phyloP scores from a whole-genome alignment of 768 basidiomycete species.

The Rhodotorula graminis region DNA sequence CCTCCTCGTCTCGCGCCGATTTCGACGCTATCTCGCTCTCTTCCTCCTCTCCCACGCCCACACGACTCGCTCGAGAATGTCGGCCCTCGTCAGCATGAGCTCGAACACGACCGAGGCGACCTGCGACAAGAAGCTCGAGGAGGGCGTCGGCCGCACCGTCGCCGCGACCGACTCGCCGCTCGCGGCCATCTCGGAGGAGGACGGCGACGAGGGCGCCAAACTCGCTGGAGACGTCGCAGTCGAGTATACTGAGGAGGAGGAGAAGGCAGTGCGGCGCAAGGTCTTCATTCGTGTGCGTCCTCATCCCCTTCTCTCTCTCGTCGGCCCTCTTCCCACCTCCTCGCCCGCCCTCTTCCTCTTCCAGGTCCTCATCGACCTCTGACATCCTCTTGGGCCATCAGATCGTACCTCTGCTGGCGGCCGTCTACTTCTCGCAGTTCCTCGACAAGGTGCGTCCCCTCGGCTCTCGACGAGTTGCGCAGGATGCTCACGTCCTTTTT shows the following conservation, averaged over 20 bases:
- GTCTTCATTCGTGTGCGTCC: constrained; percentile 9
- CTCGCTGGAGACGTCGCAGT: constrained; percentile 4
- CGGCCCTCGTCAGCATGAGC: not conserved
- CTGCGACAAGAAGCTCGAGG: constrained; percentile 19
- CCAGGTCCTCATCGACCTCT: too few relatives aligned
- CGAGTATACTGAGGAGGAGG: constrained; percentile 15
- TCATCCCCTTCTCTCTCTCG: not conserved
- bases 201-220: constrained; percentile 18
- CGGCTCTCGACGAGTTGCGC: not conserved
- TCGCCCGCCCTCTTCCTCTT: not conserved
- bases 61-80: not conserved
- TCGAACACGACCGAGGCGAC: constrained; percentile 1
- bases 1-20: not conserved
- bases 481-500: too few relatives aligned
- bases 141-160: not conserved
- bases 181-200: constrained; percentile 1
- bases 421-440: constrained; percentile 48
- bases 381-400: not conserved
- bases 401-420: constrained; percentile 14
- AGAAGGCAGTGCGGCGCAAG: constrained; percentile 25
- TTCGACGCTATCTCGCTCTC: not conserved
- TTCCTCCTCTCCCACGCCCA: not conserved
- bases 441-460: constrained; percentile 55
- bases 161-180: not conserved
- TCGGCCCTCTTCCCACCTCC: too few relatives aligned